phyloP scores from a whole-genome alignment of 306 rosid genomes.

The Macrotyloma uniflorum region DNA sequence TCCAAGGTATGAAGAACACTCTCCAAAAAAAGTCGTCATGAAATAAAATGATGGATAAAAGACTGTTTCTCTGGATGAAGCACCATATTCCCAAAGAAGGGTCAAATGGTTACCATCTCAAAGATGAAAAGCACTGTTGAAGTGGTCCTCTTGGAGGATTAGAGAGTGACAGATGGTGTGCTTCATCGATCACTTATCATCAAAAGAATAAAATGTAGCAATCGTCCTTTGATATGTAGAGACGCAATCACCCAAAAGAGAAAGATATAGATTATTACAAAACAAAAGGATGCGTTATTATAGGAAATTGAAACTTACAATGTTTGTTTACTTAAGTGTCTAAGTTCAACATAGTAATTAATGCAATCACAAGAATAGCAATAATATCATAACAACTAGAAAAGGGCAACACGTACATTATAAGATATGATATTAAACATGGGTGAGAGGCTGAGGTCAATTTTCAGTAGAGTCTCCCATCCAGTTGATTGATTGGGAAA shows the following conservation, averaged over 20 bases:
- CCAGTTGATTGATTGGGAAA: slow-evolving; percentile 47
- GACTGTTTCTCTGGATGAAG: slow-evolving; percentile 28
- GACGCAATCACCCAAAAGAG: slow-evolving; percentile 6
- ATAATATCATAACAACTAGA: slow-evolving; percentile 24
- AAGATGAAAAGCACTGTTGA: slow-evolving; percentile 37
- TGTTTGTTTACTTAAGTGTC: slow-evolving; percentile 34
- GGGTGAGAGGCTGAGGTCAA: slow-evolving; percentile 43
- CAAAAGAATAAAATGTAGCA: slow-evolving; percentile 15
- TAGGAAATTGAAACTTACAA: slow-evolving; percentile 7
- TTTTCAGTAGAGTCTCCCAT: slow-evolving; percentile 35
- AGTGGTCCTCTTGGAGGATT: slow-evolving; percentile 32
- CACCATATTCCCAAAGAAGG: slow-evolving; percentile 28
- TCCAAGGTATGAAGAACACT: slow-evolving; percentile 8
- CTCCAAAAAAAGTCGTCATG: not conserved
- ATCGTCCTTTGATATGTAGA: not conserved
- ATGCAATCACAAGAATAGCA: slow-evolving; percentile 49
- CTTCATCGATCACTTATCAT: slow-evolving; percentile 21
- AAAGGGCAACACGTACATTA: slow-evolving; percentile 39
- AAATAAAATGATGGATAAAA: slow-evolving; percentile 26
- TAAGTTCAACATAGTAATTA: slow-evolving; percentile 46
- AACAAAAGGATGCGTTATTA: slow-evolving; percentile 17
- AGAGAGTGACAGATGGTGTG: not conserved
- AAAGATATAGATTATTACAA: not conserved
- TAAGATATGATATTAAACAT: slow-evolving; percentile 17
- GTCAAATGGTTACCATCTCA: slow-evolving; percentile 26